Evolutionary conservation across 176 grass and related monocot species (phyloP).

Genomic region (Juncus effusus): DNA sequence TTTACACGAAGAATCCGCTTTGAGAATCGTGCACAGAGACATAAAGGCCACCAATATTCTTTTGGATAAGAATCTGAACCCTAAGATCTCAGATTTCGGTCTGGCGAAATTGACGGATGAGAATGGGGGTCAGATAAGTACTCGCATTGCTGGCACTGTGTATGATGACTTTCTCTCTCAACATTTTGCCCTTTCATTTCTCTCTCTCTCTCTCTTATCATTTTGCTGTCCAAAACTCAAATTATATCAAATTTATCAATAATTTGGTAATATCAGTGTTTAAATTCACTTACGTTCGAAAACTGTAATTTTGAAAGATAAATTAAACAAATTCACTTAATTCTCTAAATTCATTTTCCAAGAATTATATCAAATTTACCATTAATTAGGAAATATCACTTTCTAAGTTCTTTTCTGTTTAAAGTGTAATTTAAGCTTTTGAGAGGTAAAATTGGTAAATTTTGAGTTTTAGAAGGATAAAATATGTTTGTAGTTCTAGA

Average conservation of each 20-base stretch:
- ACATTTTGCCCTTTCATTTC: not conserved
- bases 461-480: too few species aligned
- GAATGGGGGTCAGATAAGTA: constrained; percentile 56
- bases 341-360: too few species aligned
- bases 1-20: constrained; percentile 79
- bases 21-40: constrained; percentile 91
- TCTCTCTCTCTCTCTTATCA: constrained; percentile 19
- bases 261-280: too few species aligned
- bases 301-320: too few species aligned
- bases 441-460: too few species aligned
- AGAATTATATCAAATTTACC: too few species aligned
- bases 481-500: too few species aligned
- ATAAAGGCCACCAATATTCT: constrained; percentile 92
- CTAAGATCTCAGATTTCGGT: constrained; percentile 95
- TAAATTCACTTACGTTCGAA: not conserved
- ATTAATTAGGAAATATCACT: too few species aligned
- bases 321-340: too few species aligned
- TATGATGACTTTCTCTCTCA: constrained; percentile 41
- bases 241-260: too few species aligned
- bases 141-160: constrained; percentile 79
- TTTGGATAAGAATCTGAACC: constrained; percentile 63
- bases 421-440: too few species aligned
- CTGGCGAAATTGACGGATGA: constrained; percentile 86
- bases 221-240: not conserved
- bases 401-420: not conserved